Evolutionary conservation across 2,329 filamentous ascomycete genomes (phyloP), one percentile per base, ranked within the genome.

Genomic region (Fusarium torreyae): DNA sequence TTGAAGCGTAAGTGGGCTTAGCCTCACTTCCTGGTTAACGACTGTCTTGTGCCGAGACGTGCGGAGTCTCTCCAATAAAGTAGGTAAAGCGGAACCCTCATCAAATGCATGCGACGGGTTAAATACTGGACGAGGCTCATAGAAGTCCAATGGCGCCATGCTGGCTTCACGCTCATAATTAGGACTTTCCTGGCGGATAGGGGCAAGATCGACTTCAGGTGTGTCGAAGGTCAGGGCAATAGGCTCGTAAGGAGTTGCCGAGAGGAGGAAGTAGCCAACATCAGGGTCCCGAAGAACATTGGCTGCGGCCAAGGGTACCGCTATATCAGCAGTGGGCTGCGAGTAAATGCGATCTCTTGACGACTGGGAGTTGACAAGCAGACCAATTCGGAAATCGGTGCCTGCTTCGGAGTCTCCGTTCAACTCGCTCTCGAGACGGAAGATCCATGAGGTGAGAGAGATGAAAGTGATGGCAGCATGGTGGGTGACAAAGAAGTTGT

Each of bases 1-100:
- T 68, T 90, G 87, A 18, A 94, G 83, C 3, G 91, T 92, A 22
- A 91, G 87, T 14, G 91, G 88, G 22, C 90, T 92, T 22, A 94
- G 85, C 61, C 88, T 86, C 55, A 94, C 84, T 74, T 92, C 88
- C 64, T 92, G 90, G 59, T 87, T 88, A 49, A 93, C 80, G 26
- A 89, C 78, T 7, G 87, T 84, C 77, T 87, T 87, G 77, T 90
- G 85, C 53, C 87, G 85, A 44, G 87, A 87, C 3, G 88, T 89
- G 48, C 87, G 85, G 38, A 89, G 79, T 44, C 82, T 81, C 51
- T 88, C 85, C 14, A 91, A 81, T 46, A 91, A 80, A 28, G 78
- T 77, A 4, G 89, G 86, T 10, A 93, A 77, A 24, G 83, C 81
- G 6, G 88, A 90, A 9, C 80, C 78, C 59, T 87, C 82, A 56